Percentiles rank a stretch among this genome's conserved stretches.
Evolutionary conservation across 192 early-diverging fungal species (phyloP).

Genomic region (Dispira simplex): DNA sequence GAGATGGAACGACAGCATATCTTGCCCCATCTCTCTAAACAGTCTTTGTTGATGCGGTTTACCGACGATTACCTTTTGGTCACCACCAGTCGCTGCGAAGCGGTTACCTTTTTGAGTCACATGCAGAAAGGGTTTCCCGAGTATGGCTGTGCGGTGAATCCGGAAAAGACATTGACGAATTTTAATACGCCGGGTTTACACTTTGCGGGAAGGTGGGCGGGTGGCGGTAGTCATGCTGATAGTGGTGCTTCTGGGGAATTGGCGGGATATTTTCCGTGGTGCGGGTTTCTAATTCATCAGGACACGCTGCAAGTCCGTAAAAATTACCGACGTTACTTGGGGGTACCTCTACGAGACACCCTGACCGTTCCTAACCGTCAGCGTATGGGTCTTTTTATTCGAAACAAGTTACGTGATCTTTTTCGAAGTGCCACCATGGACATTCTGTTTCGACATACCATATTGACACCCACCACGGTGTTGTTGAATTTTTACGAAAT

Average conservation of each 20-base stretch:
- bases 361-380: conserved; percentile 29
- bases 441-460: conserved; percentile 41
- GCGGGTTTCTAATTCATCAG: conserved; percentile 61
- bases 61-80: conserved; percentile 80
- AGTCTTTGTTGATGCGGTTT: conserved; percentile 52
- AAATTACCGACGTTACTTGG: conserved; percentile 47
- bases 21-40: conserved; percentile 18
- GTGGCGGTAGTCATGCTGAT: conserved; percentile 9
- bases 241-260: not conserved
- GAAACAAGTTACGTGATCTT: conserved; percentile 24
- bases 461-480: conserved; percentile 43
- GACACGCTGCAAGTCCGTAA: conserved; percentile 42
- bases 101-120: conserved; percentile 30
- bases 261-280: conserved; percentile 48
- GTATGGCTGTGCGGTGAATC: conserved; percentile 65
- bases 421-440: conserved; percentile 21
- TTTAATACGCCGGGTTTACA: conserved; percentile 33
- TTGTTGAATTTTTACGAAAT: conserved; percentile 70
- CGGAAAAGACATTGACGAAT: conserved; percentile 61
- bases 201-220: conserved; percentile 4
- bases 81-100: conserved; percentile 33
- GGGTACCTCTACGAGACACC: conserved; percentile 24
- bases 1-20: conserved; percentile 49
- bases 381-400: conserved; percentile 22
- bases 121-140: conserved; percentile 44